Conservation (phyloP, 305 asterid species). For the Andrographis paniculata region DNA sequence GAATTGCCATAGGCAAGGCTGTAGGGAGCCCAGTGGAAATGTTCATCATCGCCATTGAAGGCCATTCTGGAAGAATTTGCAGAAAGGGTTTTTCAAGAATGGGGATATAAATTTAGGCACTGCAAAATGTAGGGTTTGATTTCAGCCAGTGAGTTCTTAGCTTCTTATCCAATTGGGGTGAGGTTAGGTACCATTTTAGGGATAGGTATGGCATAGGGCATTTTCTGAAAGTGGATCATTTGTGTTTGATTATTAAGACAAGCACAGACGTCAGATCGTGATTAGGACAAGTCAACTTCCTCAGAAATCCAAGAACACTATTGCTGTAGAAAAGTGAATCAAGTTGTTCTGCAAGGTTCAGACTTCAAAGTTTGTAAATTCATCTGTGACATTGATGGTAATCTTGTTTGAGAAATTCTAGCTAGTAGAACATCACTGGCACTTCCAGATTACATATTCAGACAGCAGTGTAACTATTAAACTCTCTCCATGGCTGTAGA, state of each 20-base stretch:
- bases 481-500: background rate
- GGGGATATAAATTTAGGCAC: background rate
- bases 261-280: slow-evolving; percentile 14
- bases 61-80: slow-evolving; percentile 34
- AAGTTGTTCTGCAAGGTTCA: too few relatives aligned
- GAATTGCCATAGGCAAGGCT: slow-evolving; percentile 17
- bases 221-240: too few relatives aligned
- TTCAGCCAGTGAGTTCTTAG: too few relatives aligned
- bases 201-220: background rate
- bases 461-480: background rate
- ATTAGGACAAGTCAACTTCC: slow-evolving; percentile 19
- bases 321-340: too few relatives aligned
- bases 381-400: too few relatives aligned
- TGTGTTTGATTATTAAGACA: too few relatives aligned
- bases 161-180: background rate
- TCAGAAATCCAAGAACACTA: too few relatives aligned
- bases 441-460: too few relatives aligned
- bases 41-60: slow-evolving; percentile 37
- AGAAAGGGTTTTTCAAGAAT: slow-evolving; percentile 12
- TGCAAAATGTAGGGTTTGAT: background rate
- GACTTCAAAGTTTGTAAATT: too few relatives aligned
- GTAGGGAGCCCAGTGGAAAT: slow-evolving; percentile 27
- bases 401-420: too few relatives aligned
- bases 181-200: background rate
- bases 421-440: too few relatives aligned